Evolutionary conservation across 352 stramenopile species (phyloP).

Genomic region (Globisporangium radiosum): DNA sequence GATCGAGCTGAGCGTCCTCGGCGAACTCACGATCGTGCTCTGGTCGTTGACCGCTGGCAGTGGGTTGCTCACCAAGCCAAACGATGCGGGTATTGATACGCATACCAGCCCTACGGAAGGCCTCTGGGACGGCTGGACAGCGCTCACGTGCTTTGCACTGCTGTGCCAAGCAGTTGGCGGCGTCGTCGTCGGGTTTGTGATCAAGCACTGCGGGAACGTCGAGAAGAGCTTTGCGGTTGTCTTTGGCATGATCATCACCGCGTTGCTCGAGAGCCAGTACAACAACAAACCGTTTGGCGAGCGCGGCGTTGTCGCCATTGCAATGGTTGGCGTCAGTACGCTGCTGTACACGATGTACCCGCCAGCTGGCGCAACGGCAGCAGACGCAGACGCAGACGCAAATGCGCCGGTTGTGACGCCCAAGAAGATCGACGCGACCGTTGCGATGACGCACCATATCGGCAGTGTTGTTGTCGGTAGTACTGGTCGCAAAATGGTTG

Average conservation of each 20-base stretch:
- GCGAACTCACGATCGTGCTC: slow-evolving; percentile 47
- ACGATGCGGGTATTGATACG: slow-evolving; percentile 9
- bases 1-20: slow-evolving; percentile 69
- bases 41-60: slow-evolving; percentile 31
- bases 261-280: slow-evolving; percentile 54
- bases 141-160: slow-evolving; percentile 53
- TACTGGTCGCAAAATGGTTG: slow-evolving; percentile 5
- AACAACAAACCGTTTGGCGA: slow-evolving; percentile 67
- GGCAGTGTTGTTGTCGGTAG: background rate
- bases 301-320: slow-evolving; percentile 48
- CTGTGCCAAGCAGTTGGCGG: slow-evolving; percentile 66
- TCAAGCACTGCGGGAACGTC: slow-evolving; percentile 81
- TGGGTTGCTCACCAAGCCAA: slow-evolving; percentile 13
- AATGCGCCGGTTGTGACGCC: slow-evolving; percentile 12
- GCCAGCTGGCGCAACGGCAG: slow-evolving; percentile 11
- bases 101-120: slow-evolving; percentile 8
- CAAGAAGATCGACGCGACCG: slow-evolving; percentile 12
- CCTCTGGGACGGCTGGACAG: slow-evolving; percentile 70
- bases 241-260: slow-evolving; percentile 73
- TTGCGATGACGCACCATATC: background rate
- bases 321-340: slow-evolving; percentile 52
- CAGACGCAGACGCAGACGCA: slow-evolving; percentile 3
- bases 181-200: slow-evolving; percentile 76
- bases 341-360: slow-evolving; percentile 72
- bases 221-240: slow-evolving; percentile 83